Evolutionary conservation across 2,329 filamentous ascomycete species (phyloP).

Genomic region (Phoma sp.): DNA sequence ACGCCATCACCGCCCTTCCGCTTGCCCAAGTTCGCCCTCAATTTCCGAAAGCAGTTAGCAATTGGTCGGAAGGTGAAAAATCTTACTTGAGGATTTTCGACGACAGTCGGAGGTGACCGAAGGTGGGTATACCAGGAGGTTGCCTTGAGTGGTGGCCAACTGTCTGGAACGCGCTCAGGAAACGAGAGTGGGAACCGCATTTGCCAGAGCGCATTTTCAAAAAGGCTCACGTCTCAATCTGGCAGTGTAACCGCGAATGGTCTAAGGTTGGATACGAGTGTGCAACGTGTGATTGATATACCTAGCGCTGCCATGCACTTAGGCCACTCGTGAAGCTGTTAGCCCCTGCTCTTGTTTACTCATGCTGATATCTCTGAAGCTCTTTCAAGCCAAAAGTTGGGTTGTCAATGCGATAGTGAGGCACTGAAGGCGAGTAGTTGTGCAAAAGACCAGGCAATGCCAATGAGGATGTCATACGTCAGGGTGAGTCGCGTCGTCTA

Average conservation of each 20-base stretch:
- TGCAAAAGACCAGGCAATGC: too few relatives aligned
- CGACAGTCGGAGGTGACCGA: constrained; percentile 14
- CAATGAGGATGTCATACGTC: too few relatives aligned
- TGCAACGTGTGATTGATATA: background rate
- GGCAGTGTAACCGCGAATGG: constrained; percentile 2
- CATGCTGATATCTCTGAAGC: too few relatives aligned
- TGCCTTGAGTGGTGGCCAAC: background rate
- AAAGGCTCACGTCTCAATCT: background rate
- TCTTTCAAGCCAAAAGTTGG: too few relatives aligned
- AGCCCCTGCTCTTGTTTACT: too few relatives aligned
- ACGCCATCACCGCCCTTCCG: constrained; percentile 15
- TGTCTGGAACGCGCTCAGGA: constrained; percentile 6
- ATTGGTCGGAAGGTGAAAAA: constrained; percentile 1
- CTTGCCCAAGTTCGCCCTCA: constrained; percentile 6
- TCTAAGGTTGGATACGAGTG: background rate
- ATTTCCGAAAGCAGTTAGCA: constrained; percentile 16
- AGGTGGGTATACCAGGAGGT: constrained; percentile 5
- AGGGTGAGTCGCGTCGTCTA: too few relatives aligned
- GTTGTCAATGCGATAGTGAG: too few relatives aligned
- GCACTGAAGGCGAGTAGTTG: too few relatives aligned
- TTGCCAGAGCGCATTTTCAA: background rate
- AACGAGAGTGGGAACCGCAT: background rate
- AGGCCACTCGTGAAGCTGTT: too few relatives aligned
- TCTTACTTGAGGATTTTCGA: constrained; percentile 17
- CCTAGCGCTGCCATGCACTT: too few relatives aligned